Evolutionary conservation across 495 filamentous ascomycete genomes (phyloP), one percentile per base, ranked within the genome.

Genomic region (Xeromyces bisporus): DNA sequence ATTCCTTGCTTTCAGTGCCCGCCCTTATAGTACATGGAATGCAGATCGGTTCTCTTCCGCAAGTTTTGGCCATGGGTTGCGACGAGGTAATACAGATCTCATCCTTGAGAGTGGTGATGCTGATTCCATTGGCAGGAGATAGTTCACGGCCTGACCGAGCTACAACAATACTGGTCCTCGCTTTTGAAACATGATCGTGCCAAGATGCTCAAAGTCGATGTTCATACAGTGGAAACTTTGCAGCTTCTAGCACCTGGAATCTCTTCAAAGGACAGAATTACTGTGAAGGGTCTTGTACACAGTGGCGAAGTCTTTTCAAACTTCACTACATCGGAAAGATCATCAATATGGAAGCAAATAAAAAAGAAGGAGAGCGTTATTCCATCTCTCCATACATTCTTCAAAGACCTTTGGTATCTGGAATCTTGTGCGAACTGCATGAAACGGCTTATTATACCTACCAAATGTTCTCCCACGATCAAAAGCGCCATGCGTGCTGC

Each of bases 331-430:
- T 15, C 37, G 20, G 41, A 55, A 29, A 28, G 43, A 27, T 24
- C 27, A 11, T 18, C 5, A 6, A 53, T 59, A 23, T 47, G 17
- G 39, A 18, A 13, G 33, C 9, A 17, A 6, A 33, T 48, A 15
- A 10, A 43, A 8, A 29, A 37, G 11, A 36, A 34, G 28, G 25
- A 56, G 15, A 15, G 44, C 1, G 32, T 58, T 7, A 39, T 58
- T 16, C 45, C 37, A 15, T 54, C 40, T 29, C 36, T 55, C 4
- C 47, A 51, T 31, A 54, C 44, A 16, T 55, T 58, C 37, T 60
- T 58, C 20, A 14, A 51, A 26, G 51, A 59, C 31, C 38, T 55
- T 10, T 46, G 46, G 10, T 55, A 51, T 28, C 28, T 55, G 3
- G 38, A 48, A 36, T 25, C 14, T 15, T 51, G 37, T 21, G 34